Evolutionary conservation across 1,284 basidiomycete species (phyloP), one percentile per base, ranked within the genome.

Genomic region (Crucibulum parvulum): DNA sequence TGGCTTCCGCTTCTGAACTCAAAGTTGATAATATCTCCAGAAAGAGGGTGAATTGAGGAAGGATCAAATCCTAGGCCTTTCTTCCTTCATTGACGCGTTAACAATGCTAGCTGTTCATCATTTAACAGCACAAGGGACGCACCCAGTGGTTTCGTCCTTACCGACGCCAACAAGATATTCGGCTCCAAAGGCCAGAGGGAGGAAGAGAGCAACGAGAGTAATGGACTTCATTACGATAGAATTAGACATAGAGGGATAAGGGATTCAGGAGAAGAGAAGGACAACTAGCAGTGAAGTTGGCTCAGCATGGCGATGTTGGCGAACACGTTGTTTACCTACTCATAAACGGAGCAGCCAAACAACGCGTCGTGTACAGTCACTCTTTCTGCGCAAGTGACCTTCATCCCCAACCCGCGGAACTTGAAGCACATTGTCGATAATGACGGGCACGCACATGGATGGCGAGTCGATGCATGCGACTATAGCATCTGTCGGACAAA

Each of bases 31-130:
- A 64, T 63, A 59, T 79, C 77, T 18, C 77, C 76, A 16, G 57
- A 58, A 2, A 24, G 34, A 34, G 76, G 76, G 41, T 72, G 63
- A 45, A 79, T 76, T 0, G 70, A 73, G 15, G 77, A 77, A 10
- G 77, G 76, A 59, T 78, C 76, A 57, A 79, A 78, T 31, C 77
- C 77, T 13, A 74, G 58, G 24, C 77, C 77, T 56, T 79, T 79
- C 58, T 72, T 67, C 35, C 76, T 78, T 53, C 38, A 48, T 15
- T 15, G 43, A 45, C 7, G n/a, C 45, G 31, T 18, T 37, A 37
- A 31, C 15, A 51, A 37, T 24, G 43, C 35, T 18, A 43, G 47
- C 15, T 34, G 15, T 35, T 31, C 24, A 45, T 10, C 36, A 36
- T 13, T 39, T 43, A 34, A 15, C 24, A 16, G 10, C 24, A 24